Percentiles rank a stretch among this genome's conserved stretches.
These are phyloP conservation scores for Xylariales sp. DNA, from an alignment of 2,329 filamentous ascomycete species.

Conservation along the genomic window DNA sequence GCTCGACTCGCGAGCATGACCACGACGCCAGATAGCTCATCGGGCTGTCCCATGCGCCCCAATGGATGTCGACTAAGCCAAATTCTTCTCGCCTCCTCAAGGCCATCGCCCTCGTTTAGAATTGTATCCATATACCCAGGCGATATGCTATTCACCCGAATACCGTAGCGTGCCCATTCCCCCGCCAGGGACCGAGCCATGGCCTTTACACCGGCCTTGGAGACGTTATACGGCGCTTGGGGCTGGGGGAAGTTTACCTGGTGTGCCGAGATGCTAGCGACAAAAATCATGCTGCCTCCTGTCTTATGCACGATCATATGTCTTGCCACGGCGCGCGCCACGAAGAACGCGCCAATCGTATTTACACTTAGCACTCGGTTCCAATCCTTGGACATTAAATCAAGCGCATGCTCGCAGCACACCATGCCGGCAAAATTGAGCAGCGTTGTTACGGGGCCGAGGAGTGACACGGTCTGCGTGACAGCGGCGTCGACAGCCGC, in stretches of 20 bases:
- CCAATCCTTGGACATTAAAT: slow-evolving; percentile 69
- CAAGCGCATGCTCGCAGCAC: slow-evolving; percentile 68
- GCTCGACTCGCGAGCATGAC: slow-evolving; percentile 70
- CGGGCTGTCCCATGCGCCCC: slow-evolving; percentile 72
- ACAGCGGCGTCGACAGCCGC: slow-evolving; percentile 55
- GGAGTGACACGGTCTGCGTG: slow-evolving; percentile 41
- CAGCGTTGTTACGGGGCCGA: slow-evolving; percentile 60
- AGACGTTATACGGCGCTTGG: slow-evolving; percentile 77
- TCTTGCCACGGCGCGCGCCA: slow-evolving; percentile 70
- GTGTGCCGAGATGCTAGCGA: slow-evolving; percentile 75
- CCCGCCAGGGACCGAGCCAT: slow-evolving; percentile 74
- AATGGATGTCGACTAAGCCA: slow-evolving; percentile 72
- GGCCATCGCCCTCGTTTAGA: slow-evolving; percentile 72
- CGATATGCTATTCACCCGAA: slow-evolving; percentile 75
- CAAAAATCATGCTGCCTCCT: slow-evolving; percentile 73
- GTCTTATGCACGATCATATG: slow-evolving; percentile 63
- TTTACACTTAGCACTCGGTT: slow-evolving; percentile 76
- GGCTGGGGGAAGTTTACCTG: slow-evolving; percentile 78
- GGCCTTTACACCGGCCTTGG: slow-evolving; percentile 74
- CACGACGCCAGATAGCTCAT: slow-evolving; percentile 72
- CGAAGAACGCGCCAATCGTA: slow-evolving; percentile 75
- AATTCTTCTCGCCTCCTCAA: slow-evolving; percentile 63
- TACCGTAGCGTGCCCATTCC: slow-evolving; percentile 78
- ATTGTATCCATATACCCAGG: slow-evolving; percentile 85
- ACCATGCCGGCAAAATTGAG: slow-evolving; percentile 78